Conservation (phyloP, 2,329 filamentous ascomycete species). For the Cladophialophora chaetospira region DNA sequence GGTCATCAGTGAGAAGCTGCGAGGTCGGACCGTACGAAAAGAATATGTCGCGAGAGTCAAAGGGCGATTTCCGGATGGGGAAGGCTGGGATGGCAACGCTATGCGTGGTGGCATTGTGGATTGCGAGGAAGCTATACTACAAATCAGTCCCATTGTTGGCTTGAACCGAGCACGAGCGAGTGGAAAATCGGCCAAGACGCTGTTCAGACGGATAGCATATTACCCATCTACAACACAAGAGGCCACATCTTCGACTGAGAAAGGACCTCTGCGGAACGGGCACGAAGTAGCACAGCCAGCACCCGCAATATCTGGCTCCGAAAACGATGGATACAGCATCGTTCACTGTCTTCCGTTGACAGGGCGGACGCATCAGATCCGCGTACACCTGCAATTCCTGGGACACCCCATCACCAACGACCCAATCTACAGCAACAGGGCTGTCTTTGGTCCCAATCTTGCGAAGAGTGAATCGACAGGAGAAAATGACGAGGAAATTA, state of each 20-base stretch:
- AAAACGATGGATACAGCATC: conserved; percentile 79
- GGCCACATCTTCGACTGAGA: conserved; percentile 1
- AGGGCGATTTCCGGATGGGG: conserved; percentile 81
- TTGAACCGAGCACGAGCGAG: conserved; percentile 92
- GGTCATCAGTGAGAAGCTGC: conserved; percentile 73
- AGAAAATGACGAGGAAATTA: conserved; percentile 85
- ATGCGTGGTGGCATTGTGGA: conserved; percentile 65
- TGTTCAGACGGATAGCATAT: conserved; percentile 91
- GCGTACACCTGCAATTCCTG: conserved; percentile 91
- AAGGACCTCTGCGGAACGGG: background rate
- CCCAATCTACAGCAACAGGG: conserved; percentile 93
- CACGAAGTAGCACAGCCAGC: conserved; percentile 35
- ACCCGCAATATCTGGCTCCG: conserved; percentile 43
- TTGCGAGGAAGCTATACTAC: conserved; percentile 89
- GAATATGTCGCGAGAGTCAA: conserved; percentile 92
- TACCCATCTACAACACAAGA: conserved; percentile 60
- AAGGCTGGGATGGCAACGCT: conserved; percentile 29
- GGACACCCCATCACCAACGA: conserved; percentile 97
- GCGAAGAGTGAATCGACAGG: conserved; percentile 67
- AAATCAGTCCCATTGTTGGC: conserved; percentile 92
- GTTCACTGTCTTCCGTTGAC: conserved; percentile 93
- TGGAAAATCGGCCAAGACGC: conserved; percentile 84
- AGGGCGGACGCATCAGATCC: conserved; percentile 89
- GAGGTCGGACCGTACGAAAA: conserved; percentile 80
- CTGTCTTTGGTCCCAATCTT: conserved; percentile 82